phyloP scores from a whole-genome alignment of 768 basidiomycete species.

The Mycena galericulata region DNA sequence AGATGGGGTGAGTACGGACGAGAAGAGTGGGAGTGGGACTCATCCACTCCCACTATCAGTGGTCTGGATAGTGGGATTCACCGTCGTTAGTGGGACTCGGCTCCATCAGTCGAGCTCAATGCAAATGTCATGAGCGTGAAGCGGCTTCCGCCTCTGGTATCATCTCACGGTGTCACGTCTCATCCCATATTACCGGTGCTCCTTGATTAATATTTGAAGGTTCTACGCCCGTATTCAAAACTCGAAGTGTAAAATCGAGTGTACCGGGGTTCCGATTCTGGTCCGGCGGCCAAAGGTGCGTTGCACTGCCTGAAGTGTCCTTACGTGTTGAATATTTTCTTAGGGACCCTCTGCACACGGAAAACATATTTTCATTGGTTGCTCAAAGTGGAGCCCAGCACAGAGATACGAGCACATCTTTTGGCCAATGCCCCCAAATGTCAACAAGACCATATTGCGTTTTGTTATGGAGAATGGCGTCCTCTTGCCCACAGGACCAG shows the following conservation, averaged over 20 bases:
- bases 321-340: not conserved
- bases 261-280: slow-evolving; percentile 9
- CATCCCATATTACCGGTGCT: not conserved
- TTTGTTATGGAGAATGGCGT: slow-evolving; percentile 2
- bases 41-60: too few relatives aligned
- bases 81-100: too few relatives aligned
- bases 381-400: not conserved
- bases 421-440: slow-evolving; percentile 1
- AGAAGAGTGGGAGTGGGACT: too few relatives aligned
- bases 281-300: not conserved
- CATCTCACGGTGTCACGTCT: not conserved
- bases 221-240: not conserved
- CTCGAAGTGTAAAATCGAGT: slow-evolving; percentile 13
- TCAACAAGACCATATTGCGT: not conserved
- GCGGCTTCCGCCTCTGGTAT: slow-evolving; percentile 10
- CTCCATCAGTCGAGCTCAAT: too few relatives aligned
- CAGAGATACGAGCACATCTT: not conserved
- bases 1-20: too few relatives aligned
- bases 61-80: too few relatives aligned
- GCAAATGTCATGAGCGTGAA: slow-evolving; percentile 18
- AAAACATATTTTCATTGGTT: slow-evolving; percentile 8
- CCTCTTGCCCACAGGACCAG: not conserved
- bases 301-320: not conserved
- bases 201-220: not conserved
- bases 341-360: slow-evolving; percentile 6